phyloP scores from a whole-genome alignment of 305 asterid species.

The Fraxinus latifolia region DNA sequence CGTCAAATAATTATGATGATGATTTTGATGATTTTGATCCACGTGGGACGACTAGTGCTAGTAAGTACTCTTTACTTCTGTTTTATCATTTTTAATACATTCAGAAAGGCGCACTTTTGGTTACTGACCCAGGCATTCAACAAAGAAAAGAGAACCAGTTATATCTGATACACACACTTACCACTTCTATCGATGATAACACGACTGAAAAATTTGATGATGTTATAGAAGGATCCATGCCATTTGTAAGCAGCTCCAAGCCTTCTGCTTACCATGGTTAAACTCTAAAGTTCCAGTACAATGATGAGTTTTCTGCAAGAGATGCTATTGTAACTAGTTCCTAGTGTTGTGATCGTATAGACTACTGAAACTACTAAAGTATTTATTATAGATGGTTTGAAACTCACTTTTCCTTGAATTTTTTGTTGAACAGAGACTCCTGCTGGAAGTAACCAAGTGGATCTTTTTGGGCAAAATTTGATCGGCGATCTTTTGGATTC shows the following conservation, averaged over 20 bases:
- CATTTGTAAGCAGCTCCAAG: not conserved
- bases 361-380: conserved; percentile 2
- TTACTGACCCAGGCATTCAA: conserved; percentile 12
- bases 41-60: conserved; percentile 66
- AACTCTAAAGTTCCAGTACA: not conserved
- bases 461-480: conserved; percentile 74
- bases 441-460: conserved; percentile 65
- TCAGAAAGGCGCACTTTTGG: not conserved
- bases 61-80: conserved; percentile 49
- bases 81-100: not conserved
- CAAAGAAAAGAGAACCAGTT: conserved; percentile 15
- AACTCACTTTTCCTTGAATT: conserved; percentile 13
- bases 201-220: not conserved
- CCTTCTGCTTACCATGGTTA: not conserved
- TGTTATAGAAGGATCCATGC: not conserved
- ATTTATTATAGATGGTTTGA: conserved; percentile 10
- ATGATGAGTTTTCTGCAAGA: conserved; percentile 21
- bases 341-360: not conserved
- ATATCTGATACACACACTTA: not conserved
- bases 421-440: conserved; percentile 54
- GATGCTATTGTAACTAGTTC: conserved; percentile 2
- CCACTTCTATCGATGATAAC: conserved; percentile 13
- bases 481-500: conserved; percentile 74
- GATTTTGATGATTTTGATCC: conserved; percentile 96
- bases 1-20: conserved; percentile 52